Percentiles rank a stretch among this genome's conserved stretches.
phyloP scores from a whole-genome alignment of 768 basidiomycete genomes.

The Boletus speciosus region DNA sequence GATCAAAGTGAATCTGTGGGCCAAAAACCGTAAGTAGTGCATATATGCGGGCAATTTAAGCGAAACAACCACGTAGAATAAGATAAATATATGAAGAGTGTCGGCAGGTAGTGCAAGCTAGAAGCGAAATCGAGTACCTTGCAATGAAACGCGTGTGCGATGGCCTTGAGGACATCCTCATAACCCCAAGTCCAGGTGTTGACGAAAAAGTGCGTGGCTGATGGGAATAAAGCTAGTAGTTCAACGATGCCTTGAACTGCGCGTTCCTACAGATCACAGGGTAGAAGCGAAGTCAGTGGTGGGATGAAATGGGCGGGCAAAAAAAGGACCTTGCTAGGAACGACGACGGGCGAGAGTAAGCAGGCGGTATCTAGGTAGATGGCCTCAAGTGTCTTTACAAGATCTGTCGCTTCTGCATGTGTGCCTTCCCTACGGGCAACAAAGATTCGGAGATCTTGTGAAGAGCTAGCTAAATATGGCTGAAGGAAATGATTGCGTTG shows the following conservation, averaged over 20 bases:
- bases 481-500: conserved; percentile 67
- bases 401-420: conserved; percentile 20
- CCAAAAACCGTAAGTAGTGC: conserved; percentile 3
- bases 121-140: conserved; percentile 38
- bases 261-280: conserved; percentile 43
- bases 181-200: conserved; percentile 98
- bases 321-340: conserved; percentile 53
- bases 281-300: not conserved
- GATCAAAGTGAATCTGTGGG: conserved; percentile 79
- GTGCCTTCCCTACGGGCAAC: conserved; percentile 24
- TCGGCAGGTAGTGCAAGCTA: not conserved
- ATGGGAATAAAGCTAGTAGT: conserved; percentile 66
- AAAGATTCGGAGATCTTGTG: conserved; percentile 22
- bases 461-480: conserved; percentile 53
- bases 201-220: conserved; percentile 74
- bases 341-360: conserved; percentile 46
- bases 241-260: conserved; percentile 66
- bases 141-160: conserved; percentile 62
- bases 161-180: conserved; percentile 80
- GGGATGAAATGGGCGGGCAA: no score
- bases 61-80: not conserved
- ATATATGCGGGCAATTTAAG: conserved; percentile 2
- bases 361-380: conserved; percentile 84
- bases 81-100: not conserved
- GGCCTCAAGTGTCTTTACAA: conserved; percentile 57